phyloP scores from a whole-genome alignment of 345 rosid species.

The Melaleuca quinquenervia region DNA sequence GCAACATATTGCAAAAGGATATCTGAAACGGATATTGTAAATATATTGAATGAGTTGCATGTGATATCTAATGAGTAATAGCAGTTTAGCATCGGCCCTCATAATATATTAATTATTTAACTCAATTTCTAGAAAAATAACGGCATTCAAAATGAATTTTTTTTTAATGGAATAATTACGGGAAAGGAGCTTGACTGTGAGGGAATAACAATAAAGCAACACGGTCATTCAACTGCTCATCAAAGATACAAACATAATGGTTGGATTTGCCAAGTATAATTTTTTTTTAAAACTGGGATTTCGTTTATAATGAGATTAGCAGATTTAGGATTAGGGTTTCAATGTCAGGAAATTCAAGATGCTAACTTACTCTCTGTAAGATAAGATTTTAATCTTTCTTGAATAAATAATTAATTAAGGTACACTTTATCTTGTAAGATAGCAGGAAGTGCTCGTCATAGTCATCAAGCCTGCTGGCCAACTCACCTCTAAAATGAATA shows the following conservation, averaged over 20 bases:
- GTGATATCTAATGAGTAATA: background rate
- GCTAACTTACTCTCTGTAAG: background rate
- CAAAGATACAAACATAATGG: background rate
- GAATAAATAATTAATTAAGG: background rate
- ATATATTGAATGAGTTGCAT: background rate
- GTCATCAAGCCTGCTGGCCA: no score
- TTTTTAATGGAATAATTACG: background rate
- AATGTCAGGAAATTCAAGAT: background rate
- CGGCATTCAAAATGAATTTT: background rate
- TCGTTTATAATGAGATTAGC: background rate
- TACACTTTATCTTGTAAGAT: no score
- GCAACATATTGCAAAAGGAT: background rate
- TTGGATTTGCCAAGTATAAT: background rate
- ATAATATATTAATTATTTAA: no score
- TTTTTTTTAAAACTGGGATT: no score
- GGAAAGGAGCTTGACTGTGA: background rate
- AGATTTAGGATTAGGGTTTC: background rate
- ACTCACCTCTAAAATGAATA: no score
- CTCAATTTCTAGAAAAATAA: background rate
- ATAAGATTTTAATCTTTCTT: background rate
- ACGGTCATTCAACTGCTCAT: background rate
- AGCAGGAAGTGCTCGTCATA: no score
- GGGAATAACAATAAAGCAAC: background rate
- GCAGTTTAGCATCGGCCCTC: background rate
- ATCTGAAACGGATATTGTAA: background rate